A percentile compares a stretch with the other conserved stretches of the same genome.
Evolutionary conservation across 164 flowering plant genomes (phyloP).

Genomic region (Tetracentron sinense): DNA sequence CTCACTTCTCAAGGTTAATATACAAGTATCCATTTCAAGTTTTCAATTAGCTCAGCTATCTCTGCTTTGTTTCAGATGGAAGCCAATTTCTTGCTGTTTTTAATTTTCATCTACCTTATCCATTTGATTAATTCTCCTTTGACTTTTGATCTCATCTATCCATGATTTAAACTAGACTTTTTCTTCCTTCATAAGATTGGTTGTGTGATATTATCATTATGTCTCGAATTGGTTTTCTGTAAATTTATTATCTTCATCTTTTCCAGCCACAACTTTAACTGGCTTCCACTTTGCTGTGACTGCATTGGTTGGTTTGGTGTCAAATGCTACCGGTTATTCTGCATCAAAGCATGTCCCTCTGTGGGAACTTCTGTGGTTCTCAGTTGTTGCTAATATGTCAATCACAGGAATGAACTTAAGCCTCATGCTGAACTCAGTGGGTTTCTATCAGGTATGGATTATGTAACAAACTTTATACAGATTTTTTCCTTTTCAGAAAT

Average conservation of each 20-base stretch:
- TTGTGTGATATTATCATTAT: neutral
- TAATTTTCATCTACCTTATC: too few species aligned
- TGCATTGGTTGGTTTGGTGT: conserved; percentile 76
- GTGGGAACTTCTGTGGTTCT: conserved; percentile 97
- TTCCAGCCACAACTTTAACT: conserved; percentile 74
- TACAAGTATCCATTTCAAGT: too few species aligned
- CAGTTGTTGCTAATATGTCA: conserved; percentile 84
- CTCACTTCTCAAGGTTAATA: too few species aligned
- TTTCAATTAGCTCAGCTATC: too few species aligned
- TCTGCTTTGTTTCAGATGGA: too few species aligned
- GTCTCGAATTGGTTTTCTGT: neutral
- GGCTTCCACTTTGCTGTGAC: conserved; percentile 92
- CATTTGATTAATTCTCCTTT: too few species aligned
- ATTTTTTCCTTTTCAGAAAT: neutral
- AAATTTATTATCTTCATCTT: conserved; percentile 1
- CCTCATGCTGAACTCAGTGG: conserved; percentile 67
- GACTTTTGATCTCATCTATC: too few species aligned
- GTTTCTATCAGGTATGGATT: conserved; percentile 53
- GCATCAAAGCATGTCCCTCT: conserved; percentile 80
- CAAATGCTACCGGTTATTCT: conserved; percentile 78
- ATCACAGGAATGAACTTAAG: conserved; percentile 88
- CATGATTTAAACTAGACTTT: too few species aligned
- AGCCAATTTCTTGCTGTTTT: too few species aligned
- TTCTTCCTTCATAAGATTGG: too few species aligned
- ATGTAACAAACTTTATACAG: neutral